Evolutionary conservation across 2,329 filamentous ascomycete genomes (phyloP), one percentile per base, ranked within the genome.

Genomic region (Paecilomyces formosus): DNA sequence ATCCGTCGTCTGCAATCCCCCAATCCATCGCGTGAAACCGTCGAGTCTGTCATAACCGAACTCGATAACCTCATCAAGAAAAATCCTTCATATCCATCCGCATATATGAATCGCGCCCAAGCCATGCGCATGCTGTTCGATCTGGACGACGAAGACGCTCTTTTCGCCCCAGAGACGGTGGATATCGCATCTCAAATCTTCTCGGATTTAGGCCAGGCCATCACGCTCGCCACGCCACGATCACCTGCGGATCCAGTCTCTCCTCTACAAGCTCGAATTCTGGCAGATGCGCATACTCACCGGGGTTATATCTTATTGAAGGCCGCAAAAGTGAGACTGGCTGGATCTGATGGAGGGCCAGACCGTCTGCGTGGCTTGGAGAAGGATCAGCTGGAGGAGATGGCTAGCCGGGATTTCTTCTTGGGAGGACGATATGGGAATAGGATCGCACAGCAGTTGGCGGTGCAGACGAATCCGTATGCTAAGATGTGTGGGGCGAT

Each of bases 401-500:
- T 81, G 65, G 82, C 82, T 2, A 83, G 80, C 62, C 72, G 72
- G 31, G 79, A 83, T 61, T 85, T 86, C 66, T 79, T 78, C 33
- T 68, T 77, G 22, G 83, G 81, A 1, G 81, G 80, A 0, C 65
- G 78, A 50, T 85, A 80, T 68, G 83, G 83, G 0, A 84, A 84
- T 68, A 77, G 81, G 58, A 75, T 82, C 24, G 83, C 82, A 51
- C 77, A 79, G 64, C 79, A 82, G 64, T 74, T 86, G 73, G 81
- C 82, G 13, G 82, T 85, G 15, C 76, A 80, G 69, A 85, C 82
- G 54, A 86, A 86, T 72, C 83, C 83, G 30, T 84, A 85, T 71
- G 82, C 82, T 31, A 85, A 84, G 72, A 79, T 85, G 74, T 85
- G 83, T 69, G 83, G 83, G 3, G 81, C 77, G 1, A 85, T 86